Evolutionary conservation across 2,329 filamentous ascomycete species (phyloP).

Genomic region (Elsinoe arachidis): DNA sequence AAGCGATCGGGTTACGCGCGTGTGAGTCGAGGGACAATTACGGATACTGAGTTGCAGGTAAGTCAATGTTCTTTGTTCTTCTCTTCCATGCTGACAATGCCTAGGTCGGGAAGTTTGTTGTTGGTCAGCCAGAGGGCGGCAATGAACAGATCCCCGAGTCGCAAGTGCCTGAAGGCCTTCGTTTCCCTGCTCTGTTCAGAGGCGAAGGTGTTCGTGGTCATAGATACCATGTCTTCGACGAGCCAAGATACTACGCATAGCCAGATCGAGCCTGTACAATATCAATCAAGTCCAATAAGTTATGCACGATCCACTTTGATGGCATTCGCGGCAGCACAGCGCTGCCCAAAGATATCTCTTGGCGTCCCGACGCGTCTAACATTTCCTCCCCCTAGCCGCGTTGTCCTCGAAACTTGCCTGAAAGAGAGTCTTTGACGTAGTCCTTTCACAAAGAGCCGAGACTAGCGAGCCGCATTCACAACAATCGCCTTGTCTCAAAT

Average conservation of each 20-base stretch:
- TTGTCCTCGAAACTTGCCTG: background rate
- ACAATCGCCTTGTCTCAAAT: background rate
- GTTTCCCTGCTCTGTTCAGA: constrained; percentile 77
- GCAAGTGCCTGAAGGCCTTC: constrained; percentile 64
- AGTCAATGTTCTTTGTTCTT: constrained; percentile 19
- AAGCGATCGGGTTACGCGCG: constrained; percentile 81
- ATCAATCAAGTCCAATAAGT: constrained; percentile 23
- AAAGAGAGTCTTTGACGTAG: background rate
- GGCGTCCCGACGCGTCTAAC: background rate
- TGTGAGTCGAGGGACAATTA: constrained; percentile 82
- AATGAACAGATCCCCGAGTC: constrained; percentile 61
- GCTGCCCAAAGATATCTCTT: background rate
- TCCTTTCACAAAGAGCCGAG: background rate
- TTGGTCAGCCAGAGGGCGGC: constrained; percentile 61
- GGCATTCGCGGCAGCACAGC: constrained; percentile 19
- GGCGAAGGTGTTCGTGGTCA: constrained; percentile 84
- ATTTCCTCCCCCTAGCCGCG: background rate
- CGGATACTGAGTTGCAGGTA: constrained; percentile 91
- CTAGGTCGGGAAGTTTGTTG: constrained; percentile 78
- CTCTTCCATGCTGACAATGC: background rate
- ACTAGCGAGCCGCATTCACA: background rate
- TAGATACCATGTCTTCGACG: constrained; percentile 88
- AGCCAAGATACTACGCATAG: constrained; percentile 59
- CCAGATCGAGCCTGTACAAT: constrained; percentile 22
- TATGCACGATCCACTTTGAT: constrained; percentile 23